phyloP scores from a whole-genome alignment of 1,284 basidiomycete species.

The Leccinum pallidistipes region DNA sequence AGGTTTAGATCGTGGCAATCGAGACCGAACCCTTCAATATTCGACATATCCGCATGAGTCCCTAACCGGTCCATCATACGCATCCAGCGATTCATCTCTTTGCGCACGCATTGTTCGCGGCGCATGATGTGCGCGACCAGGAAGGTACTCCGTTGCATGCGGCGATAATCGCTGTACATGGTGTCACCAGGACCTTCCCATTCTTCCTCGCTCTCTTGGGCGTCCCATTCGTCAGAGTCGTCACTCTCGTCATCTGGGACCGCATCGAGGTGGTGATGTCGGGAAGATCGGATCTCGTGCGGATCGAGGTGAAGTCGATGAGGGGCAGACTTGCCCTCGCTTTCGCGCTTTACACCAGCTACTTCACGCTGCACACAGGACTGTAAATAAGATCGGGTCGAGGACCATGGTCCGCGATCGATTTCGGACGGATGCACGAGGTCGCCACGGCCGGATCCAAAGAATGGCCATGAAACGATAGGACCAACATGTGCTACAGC shows the following conservation, averaged over 20 bases:
- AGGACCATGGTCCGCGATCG: slow-evolving; percentile 72
- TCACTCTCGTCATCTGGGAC: slow-evolving; percentile 69
- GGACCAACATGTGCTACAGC: slow-evolving; percentile 44
- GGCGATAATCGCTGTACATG: slow-evolving; percentile 77
- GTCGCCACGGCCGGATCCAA: slow-evolving; percentile 75
- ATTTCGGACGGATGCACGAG: slow-evolving; percentile 65
- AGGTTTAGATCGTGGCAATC: slow-evolving; percentile 79
- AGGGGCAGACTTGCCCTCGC: slow-evolving; percentile 70
- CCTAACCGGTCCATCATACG: slow-evolving; percentile 60
- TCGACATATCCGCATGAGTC: slow-evolving; percentile 23
- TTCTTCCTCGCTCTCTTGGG: slow-evolving; percentile 74
- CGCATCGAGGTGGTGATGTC: slow-evolving; percentile 63
- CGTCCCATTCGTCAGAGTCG: slow-evolving; percentile 70
- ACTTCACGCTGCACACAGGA: slow-evolving; percentile 70
- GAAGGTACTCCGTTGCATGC: slow-evolving; percentile 76
- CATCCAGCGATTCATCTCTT: slow-evolving; percentile 71
- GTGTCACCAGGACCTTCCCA: slow-evolving; percentile 69
- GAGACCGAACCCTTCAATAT: slow-evolving; percentile 61
- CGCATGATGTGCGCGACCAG: slow-evolving; percentile 64
- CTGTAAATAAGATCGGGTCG: slow-evolving; percentile 54
- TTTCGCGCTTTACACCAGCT: slow-evolving; percentile 64
- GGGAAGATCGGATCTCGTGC: slow-evolving; percentile 64
- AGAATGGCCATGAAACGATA: slow-evolving; percentile 86
- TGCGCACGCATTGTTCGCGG: slow-evolving; percentile 58
- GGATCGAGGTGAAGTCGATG: slow-evolving; percentile 77